Evolutionary conservation across 1,139 yeast genomes (phyloP).

Genomic region (Neolecta irregularis): DNA sequence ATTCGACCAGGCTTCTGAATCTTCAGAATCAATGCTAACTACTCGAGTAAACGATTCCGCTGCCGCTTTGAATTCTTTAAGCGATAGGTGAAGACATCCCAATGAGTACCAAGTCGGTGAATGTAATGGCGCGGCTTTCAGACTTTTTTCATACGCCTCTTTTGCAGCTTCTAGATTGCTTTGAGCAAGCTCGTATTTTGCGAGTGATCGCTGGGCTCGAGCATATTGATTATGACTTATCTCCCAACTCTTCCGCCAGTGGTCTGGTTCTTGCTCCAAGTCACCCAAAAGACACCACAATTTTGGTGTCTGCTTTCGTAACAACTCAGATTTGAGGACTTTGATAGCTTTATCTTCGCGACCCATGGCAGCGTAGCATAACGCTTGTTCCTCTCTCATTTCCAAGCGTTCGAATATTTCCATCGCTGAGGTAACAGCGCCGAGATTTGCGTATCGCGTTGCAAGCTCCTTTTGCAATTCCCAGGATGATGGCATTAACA

Average conservation of each 20-base stretch:
- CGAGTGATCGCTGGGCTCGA: conserved; percentile 72
- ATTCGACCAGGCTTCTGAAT: conserved; percentile 86
- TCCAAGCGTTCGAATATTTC: conserved; percentile 74
- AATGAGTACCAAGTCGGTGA: conserved; percentile 83
- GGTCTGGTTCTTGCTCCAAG: conserved; percentile 53
- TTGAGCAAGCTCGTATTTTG: conserved; percentile 46
- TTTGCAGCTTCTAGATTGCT: conserved; percentile 45
- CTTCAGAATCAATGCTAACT: conserved; percentile 70
- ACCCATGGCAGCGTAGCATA: conserved; percentile 80
- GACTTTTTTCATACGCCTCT: conserved; percentile 56
- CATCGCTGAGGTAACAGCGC: conserved; percentile 72
- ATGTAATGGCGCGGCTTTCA: conserved; percentile 59
- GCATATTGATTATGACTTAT: conserved; percentile 49
- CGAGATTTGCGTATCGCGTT: conserved; percentile 73
- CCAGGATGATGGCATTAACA: conserved; percentile 79
- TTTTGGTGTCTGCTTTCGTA: conserved; percentile 54
- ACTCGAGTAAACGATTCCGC: conserved; percentile 90
- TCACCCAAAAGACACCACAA: conserved; percentile 81
- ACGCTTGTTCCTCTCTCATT: conserved; percentile 68
- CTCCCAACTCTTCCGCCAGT: conserved; percentile 83
- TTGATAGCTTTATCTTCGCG: conserved; percentile 52
- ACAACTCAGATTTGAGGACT: conserved; percentile 40
- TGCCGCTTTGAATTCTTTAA: conserved; percentile 57
- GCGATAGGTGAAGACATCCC: conserved; percentile 79
- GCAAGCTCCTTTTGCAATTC: conserved; percentile 68